Evolutionary conservation across 108 stramenopile genomes (phyloP), one percentile per base, ranked within the genome.

Genomic region (Mayamaea pseudoterrestris): DNA sequence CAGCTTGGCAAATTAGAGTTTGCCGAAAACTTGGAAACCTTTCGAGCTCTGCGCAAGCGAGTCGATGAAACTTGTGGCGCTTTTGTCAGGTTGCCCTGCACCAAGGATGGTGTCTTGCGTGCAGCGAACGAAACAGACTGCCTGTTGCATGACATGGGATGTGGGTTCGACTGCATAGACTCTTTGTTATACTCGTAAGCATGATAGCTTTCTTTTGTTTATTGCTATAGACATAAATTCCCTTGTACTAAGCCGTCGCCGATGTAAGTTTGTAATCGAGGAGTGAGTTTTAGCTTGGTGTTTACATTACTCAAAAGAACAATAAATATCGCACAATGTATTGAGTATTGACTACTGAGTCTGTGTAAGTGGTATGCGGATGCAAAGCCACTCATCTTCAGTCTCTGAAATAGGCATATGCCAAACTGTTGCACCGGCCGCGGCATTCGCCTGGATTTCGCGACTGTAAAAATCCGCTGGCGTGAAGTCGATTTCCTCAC

Each of bases 381-480:
- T 30, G 21, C 50, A 51, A 36, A 51, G 37, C 50, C 50, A 51
- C 35, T 51, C 50, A 51, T 51, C 36, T 9, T 11, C 21, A 20
- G 20, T 37, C 11, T 51, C 50, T 21, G 13, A 22, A 2, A 91
- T 73, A 25, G 89, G 89, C 53, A 91, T 82, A 52, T 91, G 89
- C 89, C 89, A 91, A 26, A 61, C 65, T 5, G 45, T 65, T 35
- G 30, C 23, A 8, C 36, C 40, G 11, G 34, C 49, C 16, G 17
- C 28, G 24, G 8, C 14, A 32, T 54, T 54, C 2, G 79, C 80
- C 55, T 90, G 88, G 14, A 90, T 83, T 61, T 90, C 88, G n/a
- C 88, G 65, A 46, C 83, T 85, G 49, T 76, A 90, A 29, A 78
- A 80, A 56, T 85, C 88, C 9, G 83, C 80, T 21, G 76, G 56